Evolutionary conservation across 2,329 filamentous ascomycete genomes (phyloP).

Genomic region (Cordyceps cateniannulata): DNA sequence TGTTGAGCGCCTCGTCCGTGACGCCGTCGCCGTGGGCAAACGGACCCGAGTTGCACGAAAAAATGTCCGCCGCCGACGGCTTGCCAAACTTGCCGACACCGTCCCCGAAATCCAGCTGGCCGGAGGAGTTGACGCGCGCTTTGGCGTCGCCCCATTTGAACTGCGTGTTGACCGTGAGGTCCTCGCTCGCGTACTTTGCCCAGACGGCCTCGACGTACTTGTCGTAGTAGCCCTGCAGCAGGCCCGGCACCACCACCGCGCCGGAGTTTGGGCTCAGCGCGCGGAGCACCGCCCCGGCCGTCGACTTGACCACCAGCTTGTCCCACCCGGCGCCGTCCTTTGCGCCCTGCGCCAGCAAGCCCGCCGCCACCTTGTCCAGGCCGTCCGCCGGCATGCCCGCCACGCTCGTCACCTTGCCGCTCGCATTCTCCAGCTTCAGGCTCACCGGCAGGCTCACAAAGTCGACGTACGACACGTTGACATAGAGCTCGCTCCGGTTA

Average conservation of each 20-base stretch:
- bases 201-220: slow-evolving; percentile 46
- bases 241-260: slow-evolving; percentile 33
- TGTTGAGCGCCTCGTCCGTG: slow-evolving; percentile 46
- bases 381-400: slow-evolving; percentile 42
- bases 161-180: slow-evolving; percentile 49
- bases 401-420: slow-evolving; percentile 39
- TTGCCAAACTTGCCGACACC: slow-evolving; percentile 34
- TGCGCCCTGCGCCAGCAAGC: slow-evolving; percentile 38
- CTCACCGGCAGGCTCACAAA: slow-evolving; percentile 63
- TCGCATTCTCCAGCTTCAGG: slow-evolving; percentile 43
- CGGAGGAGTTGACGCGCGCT: slow-evolving; percentile 31
- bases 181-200: slow-evolving; percentile 37
- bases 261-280: slow-evolving; percentile 49
- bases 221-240: slow-evolving; percentile 46
- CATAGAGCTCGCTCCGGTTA: slow-evolving; percentile 54
- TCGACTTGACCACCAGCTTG: slow-evolving; percentile 39
- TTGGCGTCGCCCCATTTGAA: slow-evolving; percentile 41
- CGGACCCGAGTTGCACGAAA: slow-evolving; percentile 48
- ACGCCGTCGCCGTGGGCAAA: slow-evolving; percentile 41
- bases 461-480: slow-evolving; percentile 69
- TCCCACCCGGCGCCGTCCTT: slow-evolving; percentile 46
- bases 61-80: slow-evolving; percentile 44
- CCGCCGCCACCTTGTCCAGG: slow-evolving; percentile 37
- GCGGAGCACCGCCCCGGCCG: slow-evolving; percentile 32
- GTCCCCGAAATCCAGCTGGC: slow-evolving; percentile 31